Evolutionary conservation across 306 rosid genomes (phyloP).

Genomic region (Sesbania bispinosa): DNA sequence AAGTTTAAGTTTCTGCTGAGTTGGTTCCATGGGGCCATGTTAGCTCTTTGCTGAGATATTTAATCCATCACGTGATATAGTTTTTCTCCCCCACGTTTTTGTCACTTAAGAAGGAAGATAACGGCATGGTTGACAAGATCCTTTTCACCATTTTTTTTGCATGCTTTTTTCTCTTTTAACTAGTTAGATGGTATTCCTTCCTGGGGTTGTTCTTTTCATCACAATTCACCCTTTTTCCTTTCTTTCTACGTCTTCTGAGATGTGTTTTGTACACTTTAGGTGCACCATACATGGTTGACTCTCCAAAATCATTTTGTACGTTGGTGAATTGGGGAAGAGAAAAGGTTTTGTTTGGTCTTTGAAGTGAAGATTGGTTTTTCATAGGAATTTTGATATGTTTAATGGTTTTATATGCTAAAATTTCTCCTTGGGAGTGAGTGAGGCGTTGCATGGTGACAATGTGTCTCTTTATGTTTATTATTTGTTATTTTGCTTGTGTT

Average conservation of each 20-base stretch:
- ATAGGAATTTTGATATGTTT: conserved; percentile 5
- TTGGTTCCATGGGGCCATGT: conserved; percentile 18
- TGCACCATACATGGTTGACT: conserved; percentile 20
- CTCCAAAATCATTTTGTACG: conserved; percentile 11
- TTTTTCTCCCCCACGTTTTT: conserved; percentile 19
- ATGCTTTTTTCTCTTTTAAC: conserved; percentile 25
- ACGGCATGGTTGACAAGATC: conserved; percentile 30
- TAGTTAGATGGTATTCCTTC: conserved; percentile 31
- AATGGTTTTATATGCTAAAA: conserved; percentile 3
- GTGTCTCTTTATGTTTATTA: conserved; percentile 13
- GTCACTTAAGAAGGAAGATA: conserved; percentile 24
- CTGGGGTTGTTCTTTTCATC: conserved; percentile 23
- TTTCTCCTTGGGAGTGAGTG: conserved; percentile 15
- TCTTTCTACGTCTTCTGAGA: conserved; percentile 3
- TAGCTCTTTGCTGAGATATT: conserved; percentile 13
- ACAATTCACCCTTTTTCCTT: not conserved
- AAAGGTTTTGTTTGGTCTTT: not conserved
- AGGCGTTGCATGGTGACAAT: not conserved
- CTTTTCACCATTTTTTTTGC: conserved; percentile 21
- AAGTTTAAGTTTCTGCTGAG: not conserved
- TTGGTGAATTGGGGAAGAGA: not conserved
- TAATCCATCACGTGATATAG: not conserved
- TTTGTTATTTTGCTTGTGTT: conserved; percentile 13
- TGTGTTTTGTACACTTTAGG: conserved; percentile 28
- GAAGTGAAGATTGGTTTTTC: conserved; percentile 14